phyloP scores from a whole-genome alignment of 306 rosid genomes.

The Clitoria ternatea region DNA sequence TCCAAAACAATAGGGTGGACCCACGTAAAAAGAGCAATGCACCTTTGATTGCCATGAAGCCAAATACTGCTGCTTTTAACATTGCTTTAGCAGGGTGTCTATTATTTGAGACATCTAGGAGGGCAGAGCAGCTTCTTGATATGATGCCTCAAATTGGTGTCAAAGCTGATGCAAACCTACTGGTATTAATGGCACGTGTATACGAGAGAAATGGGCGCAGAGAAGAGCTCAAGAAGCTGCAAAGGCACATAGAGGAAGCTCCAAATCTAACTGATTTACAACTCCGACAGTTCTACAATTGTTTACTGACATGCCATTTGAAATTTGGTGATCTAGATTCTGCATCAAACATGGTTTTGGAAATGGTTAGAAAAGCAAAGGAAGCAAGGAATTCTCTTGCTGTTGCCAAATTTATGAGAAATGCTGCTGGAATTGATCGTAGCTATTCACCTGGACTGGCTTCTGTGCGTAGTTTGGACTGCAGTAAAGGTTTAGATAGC shows the following conservation, averaged over 20 bases:
- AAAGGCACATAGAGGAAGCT: conserved; percentile 65
- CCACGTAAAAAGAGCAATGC: conserved; percentile 71
- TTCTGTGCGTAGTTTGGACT: conserved; percentile 27
- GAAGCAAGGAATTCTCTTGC: conserved; percentile 65
- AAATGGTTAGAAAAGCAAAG: conserved; percentile 75
- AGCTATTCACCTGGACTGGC: conserved; percentile 27
- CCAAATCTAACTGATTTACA: conserved; percentile 59
- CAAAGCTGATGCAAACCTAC: conserved; percentile 59
- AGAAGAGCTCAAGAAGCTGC: conserved; percentile 76
- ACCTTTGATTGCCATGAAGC: conserved; percentile 73
- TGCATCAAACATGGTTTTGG: conserved; percentile 76
- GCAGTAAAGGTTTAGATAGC: conserved; percentile 20
- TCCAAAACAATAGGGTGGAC: conserved; percentile 78
- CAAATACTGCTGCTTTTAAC: conserved; percentile 61
- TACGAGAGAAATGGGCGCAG: conserved; percentile 75
- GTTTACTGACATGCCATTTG: conserved; percentile 77
- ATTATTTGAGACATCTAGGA: conserved; percentile 62
- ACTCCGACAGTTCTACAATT: conserved; percentile 66
- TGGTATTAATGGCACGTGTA: conserved; percentile 68
- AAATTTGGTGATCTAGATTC: conserved; percentile 77
- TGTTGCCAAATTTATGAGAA: conserved; percentile 40
- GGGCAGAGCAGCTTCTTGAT: conserved; percentile 86
- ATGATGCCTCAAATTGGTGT: conserved; percentile 79
- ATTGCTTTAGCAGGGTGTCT: conserved; percentile 79
- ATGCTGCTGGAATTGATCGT: conserved; percentile 28